phyloP scores from a whole-genome alignment of 179 eudicot species.

The Silene vulgaris region DNA sequence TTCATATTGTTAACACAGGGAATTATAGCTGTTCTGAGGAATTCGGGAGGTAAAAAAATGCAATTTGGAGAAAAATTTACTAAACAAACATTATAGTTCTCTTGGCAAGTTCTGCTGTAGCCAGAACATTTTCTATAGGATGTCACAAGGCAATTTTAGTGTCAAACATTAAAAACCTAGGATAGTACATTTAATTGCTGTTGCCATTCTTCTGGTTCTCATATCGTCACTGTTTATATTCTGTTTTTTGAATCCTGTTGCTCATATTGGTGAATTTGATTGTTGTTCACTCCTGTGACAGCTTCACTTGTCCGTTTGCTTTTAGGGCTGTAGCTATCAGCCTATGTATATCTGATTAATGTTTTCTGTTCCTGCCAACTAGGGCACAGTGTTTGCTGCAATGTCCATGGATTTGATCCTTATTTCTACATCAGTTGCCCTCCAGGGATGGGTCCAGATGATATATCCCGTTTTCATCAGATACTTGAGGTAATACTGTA shows the following conservation, averaged over 20 bases:
- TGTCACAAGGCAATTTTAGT: conserved; percentile 1
- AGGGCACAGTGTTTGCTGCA: conserved; percentile 93
- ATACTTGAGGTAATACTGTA: conserved; percentile 63
- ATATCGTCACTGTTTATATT: background rate
- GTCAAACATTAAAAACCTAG: background rate
- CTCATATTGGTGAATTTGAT: background rate
- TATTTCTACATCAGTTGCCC: conserved; percentile 88
- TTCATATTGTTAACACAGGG: background rate
- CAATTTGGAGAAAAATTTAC: background rate
- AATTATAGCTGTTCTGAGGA: conserved; percentile 2
- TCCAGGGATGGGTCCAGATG: conserved; percentile 92
- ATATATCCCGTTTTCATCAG: conserved; percentile 75
- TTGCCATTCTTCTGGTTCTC: background rate
- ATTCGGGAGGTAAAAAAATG: background rate
- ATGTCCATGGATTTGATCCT: conserved; percentile 98
- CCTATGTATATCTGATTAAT: conserved; percentile 4
- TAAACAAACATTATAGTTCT: background rate
- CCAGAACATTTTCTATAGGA: background rate
- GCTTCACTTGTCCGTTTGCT: background rate
- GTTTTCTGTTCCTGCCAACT: conserved; percentile 19
- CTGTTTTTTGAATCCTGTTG: background rate
- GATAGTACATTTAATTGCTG: background rate
- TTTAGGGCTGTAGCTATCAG: conserved; percentile 1
- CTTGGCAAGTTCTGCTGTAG: background rate
- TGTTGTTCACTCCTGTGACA: background rate